Evolutionary conservation across 2,329 filamentous ascomycete species (phyloP).

Genomic region (Aspergillus carbonarius): DNA sequence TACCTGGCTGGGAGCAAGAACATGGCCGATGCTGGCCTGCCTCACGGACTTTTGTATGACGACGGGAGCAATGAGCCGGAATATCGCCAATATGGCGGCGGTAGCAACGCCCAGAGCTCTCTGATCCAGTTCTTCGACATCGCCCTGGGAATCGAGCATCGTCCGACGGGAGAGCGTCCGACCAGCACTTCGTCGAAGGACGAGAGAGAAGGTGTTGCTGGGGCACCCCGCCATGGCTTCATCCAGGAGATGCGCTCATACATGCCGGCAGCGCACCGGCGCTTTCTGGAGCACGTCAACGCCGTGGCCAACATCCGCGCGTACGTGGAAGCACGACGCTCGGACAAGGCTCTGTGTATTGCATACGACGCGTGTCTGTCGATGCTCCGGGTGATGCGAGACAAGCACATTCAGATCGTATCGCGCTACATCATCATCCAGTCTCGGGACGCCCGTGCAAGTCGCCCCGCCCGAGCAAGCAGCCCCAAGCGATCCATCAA

Average conservation of each 20-base stretch:
- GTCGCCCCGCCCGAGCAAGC: conserved; percentile 59
- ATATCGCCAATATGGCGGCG: conserved; percentile 85
- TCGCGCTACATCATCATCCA: conserved; percentile 93
- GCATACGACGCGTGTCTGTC: conserved; percentile 90
- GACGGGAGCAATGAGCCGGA: conserved; percentile 66
- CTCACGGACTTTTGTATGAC: conserved; percentile 84
- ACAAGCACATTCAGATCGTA: conserved; percentile 95
- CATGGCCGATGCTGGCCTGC: conserved; percentile 90
- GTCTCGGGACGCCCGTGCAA: conserved; percentile 65
- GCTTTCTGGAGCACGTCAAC: conserved; percentile 79
- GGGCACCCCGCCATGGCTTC: conserved; percentile 74
- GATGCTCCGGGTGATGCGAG: conserved; percentile 74
- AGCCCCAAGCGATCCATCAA: conserved; percentile 56
- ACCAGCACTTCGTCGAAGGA: conserved; percentile 31
- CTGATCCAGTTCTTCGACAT: conserved; percentile 98
- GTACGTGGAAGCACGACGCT: conserved; percentile 66
- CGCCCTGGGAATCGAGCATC: conserved; percentile 82
- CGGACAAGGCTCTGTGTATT: conserved; percentile 66
- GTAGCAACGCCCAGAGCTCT: conserved; percentile 95
- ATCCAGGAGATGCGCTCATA: conserved; percentile 96
- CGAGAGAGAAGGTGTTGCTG: conserved; percentile 46
- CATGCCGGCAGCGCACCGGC: conserved; percentile 90
- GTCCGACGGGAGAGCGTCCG: conserved; percentile 72
- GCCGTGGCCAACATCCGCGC: conserved; percentile 81
- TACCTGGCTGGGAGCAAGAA: conserved; percentile 97